Percentiles rank a stretch among this genome's conserved stretches.
These are phyloP conservation scores for Colletotrichum eremochloae DNA, from an alignment of 2,329 filamentous ascomycete species.

Conservation along the genomic window DNA sequence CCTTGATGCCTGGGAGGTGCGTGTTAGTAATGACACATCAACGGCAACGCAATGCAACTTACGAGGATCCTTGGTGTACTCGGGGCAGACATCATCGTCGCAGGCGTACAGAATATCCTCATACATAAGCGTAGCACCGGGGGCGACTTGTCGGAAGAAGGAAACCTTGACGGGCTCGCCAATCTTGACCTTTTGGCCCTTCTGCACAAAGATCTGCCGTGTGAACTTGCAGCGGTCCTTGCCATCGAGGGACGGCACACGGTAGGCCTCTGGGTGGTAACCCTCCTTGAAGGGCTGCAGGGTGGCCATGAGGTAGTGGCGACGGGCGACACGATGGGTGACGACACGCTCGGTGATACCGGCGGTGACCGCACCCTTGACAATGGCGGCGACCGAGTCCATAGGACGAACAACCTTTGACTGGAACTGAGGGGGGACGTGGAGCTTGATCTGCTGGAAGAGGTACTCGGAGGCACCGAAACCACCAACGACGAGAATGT, in stretches of 20 bases:
- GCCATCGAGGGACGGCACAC: constrained; percentile 94
- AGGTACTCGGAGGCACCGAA: constrained; percentile 99
- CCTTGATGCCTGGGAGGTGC: constrained; percentile 85
- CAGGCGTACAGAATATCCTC: constrained; percentile 98
- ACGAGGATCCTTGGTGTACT: constrained; percentile 99
- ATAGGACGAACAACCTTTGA: constrained; percentile 98
- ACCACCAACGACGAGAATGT: constrained; percentile 96
- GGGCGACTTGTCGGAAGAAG: constrained; percentile 97
- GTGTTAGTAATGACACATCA: constrained; percentile 46
- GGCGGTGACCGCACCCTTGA: constrained; percentile 97
- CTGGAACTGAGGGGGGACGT: constrained; percentile 98
- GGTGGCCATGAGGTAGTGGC: constrained; percentile 99
- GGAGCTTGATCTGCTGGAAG: constrained; percentile 99
- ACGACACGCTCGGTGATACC: constrained; percentile 98
- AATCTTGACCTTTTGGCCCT: constrained; percentile 98
- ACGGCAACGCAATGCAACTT: constrained; percentile 62
- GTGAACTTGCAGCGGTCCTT: constrained; percentile 99
- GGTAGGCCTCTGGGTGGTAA: constrained; percentile 97
- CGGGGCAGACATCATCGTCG: constrained; percentile 96
- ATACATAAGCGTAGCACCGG: constrained; percentile 98
- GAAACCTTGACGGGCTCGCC: constrained; percentile 99
- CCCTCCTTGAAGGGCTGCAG: constrained; percentile 99
- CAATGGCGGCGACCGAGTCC: constrained; percentile 98
- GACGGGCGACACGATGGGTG: constrained; percentile 95
- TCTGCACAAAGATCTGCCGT: constrained; percentile 97